Evolutionary conservation across 2,329 filamentous ascomycete species (phyloP).

Genomic region (Exophiala sp.): DNA sequence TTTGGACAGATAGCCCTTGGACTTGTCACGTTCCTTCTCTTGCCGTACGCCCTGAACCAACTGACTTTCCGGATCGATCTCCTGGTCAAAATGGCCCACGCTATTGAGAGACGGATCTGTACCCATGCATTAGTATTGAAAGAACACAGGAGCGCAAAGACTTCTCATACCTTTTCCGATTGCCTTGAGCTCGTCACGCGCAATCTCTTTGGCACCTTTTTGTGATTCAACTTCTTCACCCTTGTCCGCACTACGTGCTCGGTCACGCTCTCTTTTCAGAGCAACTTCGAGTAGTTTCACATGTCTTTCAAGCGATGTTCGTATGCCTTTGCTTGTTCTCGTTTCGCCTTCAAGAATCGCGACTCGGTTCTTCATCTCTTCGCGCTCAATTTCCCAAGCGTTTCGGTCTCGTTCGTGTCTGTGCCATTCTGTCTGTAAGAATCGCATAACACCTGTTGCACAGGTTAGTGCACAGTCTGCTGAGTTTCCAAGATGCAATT

Average conservation of each 20-base stretch:
- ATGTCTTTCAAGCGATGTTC: constrained; percentile 86
- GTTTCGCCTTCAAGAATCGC: constrained; percentile 88
- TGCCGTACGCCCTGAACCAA: constrained; percentile 50
- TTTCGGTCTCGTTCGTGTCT: constrained; percentile 96
- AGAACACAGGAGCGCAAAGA: not conserved
- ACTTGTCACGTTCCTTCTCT: constrained; percentile 60
- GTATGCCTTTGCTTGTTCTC: constrained; percentile 79
- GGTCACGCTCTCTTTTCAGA: constrained; percentile 74
- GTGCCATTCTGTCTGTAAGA: constrained; percentile 98
- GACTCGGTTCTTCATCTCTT: constrained; percentile 98
- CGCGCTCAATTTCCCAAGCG: constrained; percentile 97
- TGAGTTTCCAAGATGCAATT: not conserved
- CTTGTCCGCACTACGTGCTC: constrained; percentile 56
- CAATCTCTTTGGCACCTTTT: constrained; percentile 45
- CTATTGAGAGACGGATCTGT: constrained; percentile 20
- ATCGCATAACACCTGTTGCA: constrained; percentile 88
- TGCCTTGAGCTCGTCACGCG: constrained; percentile 43
- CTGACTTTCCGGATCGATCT: constrained; percentile 41
- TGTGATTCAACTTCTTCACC: constrained; percentile 50
- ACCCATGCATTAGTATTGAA: constrained; percentile 4
- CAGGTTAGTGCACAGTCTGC: not conserved
- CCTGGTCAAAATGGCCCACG: constrained; percentile 47
- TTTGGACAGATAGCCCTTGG: constrained; percentile 60
- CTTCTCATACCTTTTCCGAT: constrained; percentile 36
- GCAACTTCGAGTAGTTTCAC: constrained; percentile 85